Evolutionary conservation across 2,329 filamentous ascomycete genomes (phyloP), one percentile per base, ranked within the genome.

Genomic region (Aspergillus tanneri): DNA sequence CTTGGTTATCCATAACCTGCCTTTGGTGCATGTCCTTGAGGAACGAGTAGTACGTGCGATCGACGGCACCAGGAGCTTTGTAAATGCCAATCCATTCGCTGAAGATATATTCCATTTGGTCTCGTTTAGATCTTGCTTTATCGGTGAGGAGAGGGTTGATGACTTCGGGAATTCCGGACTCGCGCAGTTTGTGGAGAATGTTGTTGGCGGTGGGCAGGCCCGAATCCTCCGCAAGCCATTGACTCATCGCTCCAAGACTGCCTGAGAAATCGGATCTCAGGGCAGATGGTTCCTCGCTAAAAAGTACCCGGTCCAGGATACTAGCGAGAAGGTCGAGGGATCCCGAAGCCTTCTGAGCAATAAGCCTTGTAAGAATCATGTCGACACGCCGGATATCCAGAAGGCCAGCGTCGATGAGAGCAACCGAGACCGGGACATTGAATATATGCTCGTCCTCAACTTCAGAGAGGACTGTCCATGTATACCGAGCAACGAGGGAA

Each of bases 101-200:
- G 62, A 99, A 96, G 16, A 96, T 80, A 65, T 99, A 97, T 59
- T 95, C 90, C 71, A 95, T 83, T 67, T 96, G 90, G 53, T 95
- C 89, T 53, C 85, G 83, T 57, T 85, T 85, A 24, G 81, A 77
- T 30, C 73, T 68, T 12, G 76, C 71, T 41, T 82, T 78, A 47
- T 85, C 81, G 18, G 79, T 82, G 23, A 77, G 72, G 43, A 77
- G 69, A 46, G 77, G 68, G 55, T 78, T 76, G 42, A 74, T 66
- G 73, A 80, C 72, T 74, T 89, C 67, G 4, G 74, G 74, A 32
- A 80, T 72, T 11, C 78, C 75, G 43, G 76, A 75, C 55, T 82
- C 76, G 27, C 68, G 79, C 42, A 87, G 67, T 56, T 82, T 85
- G 50, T 77, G 74, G 65, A 91, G 87, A 51, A 97, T 78, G 27